Evolutionary conservation across 78 protist species (phyloP).

Genomic region (Emiliania huxleyi): DNA sequence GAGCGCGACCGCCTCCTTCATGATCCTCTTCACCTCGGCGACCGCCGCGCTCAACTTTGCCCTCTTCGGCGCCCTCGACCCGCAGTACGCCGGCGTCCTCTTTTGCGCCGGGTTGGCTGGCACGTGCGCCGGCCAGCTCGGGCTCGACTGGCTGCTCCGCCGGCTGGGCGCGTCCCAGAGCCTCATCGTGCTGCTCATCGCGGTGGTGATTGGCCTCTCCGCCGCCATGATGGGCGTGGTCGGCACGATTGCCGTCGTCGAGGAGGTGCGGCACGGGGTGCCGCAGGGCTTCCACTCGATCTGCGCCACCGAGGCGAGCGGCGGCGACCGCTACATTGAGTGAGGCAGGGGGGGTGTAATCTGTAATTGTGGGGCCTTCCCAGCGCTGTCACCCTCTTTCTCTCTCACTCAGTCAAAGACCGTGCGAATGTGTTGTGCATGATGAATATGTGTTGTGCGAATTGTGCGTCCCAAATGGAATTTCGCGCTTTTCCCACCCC

Average conservation of each 20-base stretch:
- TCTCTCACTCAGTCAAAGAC: no score
- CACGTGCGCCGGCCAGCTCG: not conserved
- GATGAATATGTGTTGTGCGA: no score
- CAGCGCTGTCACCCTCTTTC: no score
- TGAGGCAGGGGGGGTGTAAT: no score
- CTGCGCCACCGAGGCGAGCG: no score
- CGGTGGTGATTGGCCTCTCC: not conserved
- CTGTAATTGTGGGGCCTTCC: no score
- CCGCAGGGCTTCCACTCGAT: not conserved
- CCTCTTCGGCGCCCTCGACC: not conserved
- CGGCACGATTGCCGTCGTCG: not conserved
- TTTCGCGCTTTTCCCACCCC: no score
- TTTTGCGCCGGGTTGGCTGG: not conserved
- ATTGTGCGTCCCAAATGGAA: no score
- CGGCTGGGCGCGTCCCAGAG: not conserved
- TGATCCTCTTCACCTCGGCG: not conserved
- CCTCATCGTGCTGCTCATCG: not conserved
- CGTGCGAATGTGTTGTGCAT: no score
- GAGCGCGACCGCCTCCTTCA: not conserved
- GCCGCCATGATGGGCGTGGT: not conserved
- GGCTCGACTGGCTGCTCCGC: not conserved
- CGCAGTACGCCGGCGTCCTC: not conserved
- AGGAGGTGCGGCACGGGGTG: not conserved
- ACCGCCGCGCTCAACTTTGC: not conserved
- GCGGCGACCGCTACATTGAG: no score